Percentiles rank a stretch among this genome's conserved stretches.
These are phyloP conservation scores for Lumnitzera littorea DNA, from an alignment of 345 rosid species.

Conservation along the genomic window DNA sequence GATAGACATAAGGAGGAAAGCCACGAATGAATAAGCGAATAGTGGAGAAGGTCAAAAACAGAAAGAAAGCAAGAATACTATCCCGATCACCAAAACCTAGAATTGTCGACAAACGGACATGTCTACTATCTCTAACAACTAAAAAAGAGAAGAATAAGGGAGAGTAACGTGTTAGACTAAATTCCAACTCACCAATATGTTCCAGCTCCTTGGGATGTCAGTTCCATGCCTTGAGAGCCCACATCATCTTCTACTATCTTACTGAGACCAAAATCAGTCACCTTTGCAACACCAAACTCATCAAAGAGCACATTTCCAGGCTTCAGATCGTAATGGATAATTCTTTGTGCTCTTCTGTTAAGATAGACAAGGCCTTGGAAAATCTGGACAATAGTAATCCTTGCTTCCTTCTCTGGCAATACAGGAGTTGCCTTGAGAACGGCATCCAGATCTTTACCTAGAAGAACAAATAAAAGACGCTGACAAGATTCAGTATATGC, in stretches of 20 bases:
- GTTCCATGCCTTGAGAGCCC: slow-evolving; percentile 99
- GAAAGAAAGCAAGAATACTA: too few relatives aligned
- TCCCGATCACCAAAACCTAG: too few relatives aligned
- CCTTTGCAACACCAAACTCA: slow-evolving; percentile 93
- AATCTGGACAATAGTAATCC: slow-evolving; percentile 85
- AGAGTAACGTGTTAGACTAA: not conserved
- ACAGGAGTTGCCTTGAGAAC: slow-evolving; percentile 92
- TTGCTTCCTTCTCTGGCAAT: slow-evolving; percentile 94
- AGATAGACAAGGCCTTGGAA: slow-evolving; percentile 94
- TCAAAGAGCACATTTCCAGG: slow-evolving; percentile 99
- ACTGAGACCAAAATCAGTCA: slow-evolving; percentile 99
- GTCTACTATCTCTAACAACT: too few relatives aligned
- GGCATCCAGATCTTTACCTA: slow-evolving; percentile 99
- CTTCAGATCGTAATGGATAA: slow-evolving; percentile 97
- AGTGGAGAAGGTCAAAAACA: too few relatives aligned
- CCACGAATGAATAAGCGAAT: too few relatives aligned
- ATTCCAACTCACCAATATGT: slow-evolving; percentile 73
- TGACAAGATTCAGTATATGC: slow-evolving; percentile 6
- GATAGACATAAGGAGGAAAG: not conserved
- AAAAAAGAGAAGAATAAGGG: slow-evolving; percentile 1
- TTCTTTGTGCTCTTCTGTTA: slow-evolving; percentile 78
- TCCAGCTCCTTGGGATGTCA: slow-evolving; percentile 99
- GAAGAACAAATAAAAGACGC: slow-evolving; percentile 9
- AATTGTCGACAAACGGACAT: too few relatives aligned
- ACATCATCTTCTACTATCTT: slow-evolving; percentile 92